A percentile compares a stretch with the other conserved stretches of the same genome.
Evolutionary conservation across 2,329 filamentous ascomycete species (phyloP).

Genomic region (Beauveria pseudobassiana): DNA sequence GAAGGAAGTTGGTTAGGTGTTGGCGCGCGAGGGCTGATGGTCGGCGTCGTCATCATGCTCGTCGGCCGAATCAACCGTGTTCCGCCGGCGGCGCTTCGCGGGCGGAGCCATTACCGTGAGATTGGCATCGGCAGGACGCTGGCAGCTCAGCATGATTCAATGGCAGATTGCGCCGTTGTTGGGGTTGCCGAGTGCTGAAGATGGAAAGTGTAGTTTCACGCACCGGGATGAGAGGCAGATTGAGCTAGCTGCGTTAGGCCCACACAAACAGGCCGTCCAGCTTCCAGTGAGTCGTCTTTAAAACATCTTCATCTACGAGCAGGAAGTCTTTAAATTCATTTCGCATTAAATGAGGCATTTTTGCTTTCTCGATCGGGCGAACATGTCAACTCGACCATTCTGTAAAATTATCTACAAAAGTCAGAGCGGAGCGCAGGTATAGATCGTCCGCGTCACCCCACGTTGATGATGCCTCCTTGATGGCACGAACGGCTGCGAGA

Average conservation of each 20-base stretch:
- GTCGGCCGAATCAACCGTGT: conserved; percentile 42
- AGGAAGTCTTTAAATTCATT: not conserved
- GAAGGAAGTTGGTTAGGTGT: conserved; percentile 47
- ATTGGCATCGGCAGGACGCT: conserved; percentile 21
- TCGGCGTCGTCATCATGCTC: conserved; percentile 37
- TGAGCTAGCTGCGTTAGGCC: not conserved
- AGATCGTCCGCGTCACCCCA: conserved; percentile 63
- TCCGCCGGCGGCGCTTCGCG: conserved; percentile 52
- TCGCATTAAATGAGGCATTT: not conserved
- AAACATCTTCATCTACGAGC: not conserved
- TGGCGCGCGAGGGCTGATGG: conserved; percentile 23
- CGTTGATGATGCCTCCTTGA: conserved; percentile 65
- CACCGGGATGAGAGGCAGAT: not conserved
- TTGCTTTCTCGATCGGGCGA: not conserved
- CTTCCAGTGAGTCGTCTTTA: not conserved
- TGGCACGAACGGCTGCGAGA: conserved; percentile 55
- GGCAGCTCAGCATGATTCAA: conserved; percentile 17
- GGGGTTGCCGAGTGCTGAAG: not conserved
- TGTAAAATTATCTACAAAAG: conserved; percentile 65
- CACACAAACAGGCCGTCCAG: conserved; percentile 1
- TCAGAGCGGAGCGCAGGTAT: conserved; percentile 61
- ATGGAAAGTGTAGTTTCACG: not conserved
- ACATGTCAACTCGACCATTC: conserved; percentile 49
- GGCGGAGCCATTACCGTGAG: conserved; percentile 46
- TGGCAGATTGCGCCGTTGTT: not conserved